Conservation (phyloP, 2,329 filamentous ascomycete species). For the Plenodomus tracheiphilus region DNA sequence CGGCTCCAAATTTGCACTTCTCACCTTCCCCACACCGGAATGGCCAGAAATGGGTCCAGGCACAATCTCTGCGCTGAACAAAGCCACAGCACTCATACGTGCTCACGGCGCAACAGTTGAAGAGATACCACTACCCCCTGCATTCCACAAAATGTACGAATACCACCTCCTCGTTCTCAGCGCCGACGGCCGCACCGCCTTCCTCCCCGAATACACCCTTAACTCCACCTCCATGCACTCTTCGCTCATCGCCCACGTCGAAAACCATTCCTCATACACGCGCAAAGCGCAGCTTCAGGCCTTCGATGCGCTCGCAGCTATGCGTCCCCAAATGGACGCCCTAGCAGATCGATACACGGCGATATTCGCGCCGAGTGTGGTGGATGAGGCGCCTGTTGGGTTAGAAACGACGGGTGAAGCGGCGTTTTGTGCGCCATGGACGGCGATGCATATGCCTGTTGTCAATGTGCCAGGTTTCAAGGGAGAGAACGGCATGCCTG, state of each 20-base stretch:
- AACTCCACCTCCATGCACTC: slow-evolving; percentile 50
- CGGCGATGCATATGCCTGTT: slow-evolving; percentile 63
- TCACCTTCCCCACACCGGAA: slow-evolving; percentile 35
- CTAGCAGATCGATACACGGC: slow-evolving; percentile 58
- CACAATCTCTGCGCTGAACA: slow-evolving; percentile 40
- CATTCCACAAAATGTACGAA: slow-evolving; percentile 52
- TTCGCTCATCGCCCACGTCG: slow-evolving; percentile 55
- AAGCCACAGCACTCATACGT: slow-evolving; percentile 38
- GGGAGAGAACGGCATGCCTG: slow-evolving; percentile 60
- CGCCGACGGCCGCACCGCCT: slow-evolving; percentile 58
- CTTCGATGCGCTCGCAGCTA: slow-evolving; percentile 58
- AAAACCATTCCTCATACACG: slow-evolving; percentile 51
- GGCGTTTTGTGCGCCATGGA: slow-evolving; percentile 57
- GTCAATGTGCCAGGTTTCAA: slow-evolving; percentile 67
- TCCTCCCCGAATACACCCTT: slow-evolving; percentile 60
- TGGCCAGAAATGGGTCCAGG: slow-evolving; percentile 51
- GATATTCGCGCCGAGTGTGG: slow-evolving; percentile 61
- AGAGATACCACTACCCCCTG: slow-evolving; percentile 57
- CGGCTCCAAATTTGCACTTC: slow-evolving; percentile 58
- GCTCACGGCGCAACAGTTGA: slow-evolving; percentile 59
- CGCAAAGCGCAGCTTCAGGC: slow-evolving; percentile 56
- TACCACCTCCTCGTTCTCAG: slow-evolving; percentile 58
- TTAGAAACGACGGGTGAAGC: slow-evolving; percentile 59
- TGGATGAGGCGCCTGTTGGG: slow-evolving; percentile 63
- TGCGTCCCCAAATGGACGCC: slow-evolving; percentile 59